Percentiles rank a stretch among this genome's conserved stretches.
Evolutionary conservation across 192 early-diverging fungal species (phyloP).

Genomic region (Entrophospora sp.): DNA sequence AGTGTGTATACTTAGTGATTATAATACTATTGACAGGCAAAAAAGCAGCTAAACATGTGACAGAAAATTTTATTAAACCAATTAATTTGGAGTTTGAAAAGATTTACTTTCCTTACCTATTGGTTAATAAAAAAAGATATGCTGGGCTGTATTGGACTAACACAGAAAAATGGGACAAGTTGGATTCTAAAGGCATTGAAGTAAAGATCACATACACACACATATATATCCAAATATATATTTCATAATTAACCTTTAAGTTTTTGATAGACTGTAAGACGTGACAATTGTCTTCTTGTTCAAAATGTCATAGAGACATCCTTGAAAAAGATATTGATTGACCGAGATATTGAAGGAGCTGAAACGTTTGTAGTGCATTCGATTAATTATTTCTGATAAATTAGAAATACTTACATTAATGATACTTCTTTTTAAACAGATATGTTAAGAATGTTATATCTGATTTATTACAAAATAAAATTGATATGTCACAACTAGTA

Average conservation of each 20-base stretch:
- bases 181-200: slow-evolving; percentile 97
- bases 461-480: slow-evolving; percentile 92
- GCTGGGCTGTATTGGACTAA: slow-evolving; percentile 96
- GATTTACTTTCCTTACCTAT: slow-evolving; percentile 94
- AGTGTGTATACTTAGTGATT: neutral
- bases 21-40: slow-evolving; percentile 33
- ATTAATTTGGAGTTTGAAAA: slow-evolving; percentile 99
- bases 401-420: too few relatives aligned
- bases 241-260: neutral
- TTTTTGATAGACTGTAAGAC: slow-evolving; percentile 74
- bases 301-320: slow-evolving; percentile 88
- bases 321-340: slow-evolving; percentile 82
- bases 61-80: slow-evolving; percentile 74
- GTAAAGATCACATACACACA: slow-evolving; percentile 26
- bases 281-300: slow-evolving; percentile 91
- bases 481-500: slow-evolving; percentile 92
- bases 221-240: neutral
- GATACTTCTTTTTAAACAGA: slow-evolving; percentile 23
- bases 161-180: slow-evolving; percentile 88
- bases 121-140: slow-evolving; percentile 99
- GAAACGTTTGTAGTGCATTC: slow-evolving; percentile 43
- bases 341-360: slow-evolving; percentile 79
- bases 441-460: slow-evolving; percentile 84
- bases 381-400: too few relatives aligned
- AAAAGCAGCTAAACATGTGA: slow-evolving; percentile 82